Percentiles rank a stretch among this genome's conserved stretches.
Conservation (phyloP, 2,329 filamentous ascomycete genomes). For the Pseudocercospora crystallina region DNA sequence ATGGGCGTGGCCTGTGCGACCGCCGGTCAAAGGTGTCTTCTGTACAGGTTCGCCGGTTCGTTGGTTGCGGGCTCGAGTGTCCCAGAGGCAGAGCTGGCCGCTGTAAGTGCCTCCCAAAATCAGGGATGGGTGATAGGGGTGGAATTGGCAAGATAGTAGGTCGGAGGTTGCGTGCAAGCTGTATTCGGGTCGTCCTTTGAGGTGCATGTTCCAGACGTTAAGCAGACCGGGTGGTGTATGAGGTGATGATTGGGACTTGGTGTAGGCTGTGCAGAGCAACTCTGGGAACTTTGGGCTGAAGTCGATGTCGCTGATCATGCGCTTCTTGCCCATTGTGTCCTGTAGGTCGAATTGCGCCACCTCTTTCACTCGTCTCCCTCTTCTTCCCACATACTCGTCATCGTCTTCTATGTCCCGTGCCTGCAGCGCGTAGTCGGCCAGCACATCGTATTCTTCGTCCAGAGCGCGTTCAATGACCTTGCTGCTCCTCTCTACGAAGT, state of each 20-base stretch:
- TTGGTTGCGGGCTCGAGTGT: constrained; percentile 73
- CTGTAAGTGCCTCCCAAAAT: constrained; percentile 96
- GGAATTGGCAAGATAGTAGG: constrained; percentile 92
- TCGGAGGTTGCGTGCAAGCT: constrained; percentile 96
- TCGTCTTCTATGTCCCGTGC: constrained; percentile 68
- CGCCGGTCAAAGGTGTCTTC: constrained; percentile 92
- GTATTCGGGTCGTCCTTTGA: constrained; percentile 92
- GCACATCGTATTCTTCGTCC: constrained; percentile 92
- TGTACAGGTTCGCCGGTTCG: constrained; percentile 75
- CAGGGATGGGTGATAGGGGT: constrained; percentile 95
- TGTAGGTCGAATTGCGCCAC: constrained; percentile 77
- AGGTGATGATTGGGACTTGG: constrained; percentile 68
- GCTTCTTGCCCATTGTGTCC: constrained; percentile 95
- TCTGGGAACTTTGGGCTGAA: constrained; percentile 93
- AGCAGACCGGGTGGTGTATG: constrained; percentile 89
- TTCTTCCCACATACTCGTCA: constrained; percentile 68
- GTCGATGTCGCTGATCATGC: constrained; percentile 94
- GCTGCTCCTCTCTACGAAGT: constrained; percentile 91
- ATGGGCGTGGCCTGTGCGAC: constrained; percentile 77
- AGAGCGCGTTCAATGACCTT: constrained; percentile 96
- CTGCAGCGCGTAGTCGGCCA: constrained; percentile 88
- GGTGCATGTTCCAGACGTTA: constrained; percentile 94
- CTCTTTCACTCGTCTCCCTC: constrained; percentile 76
- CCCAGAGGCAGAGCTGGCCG: constrained; percentile 94
- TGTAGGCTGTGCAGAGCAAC: constrained; percentile 89